phyloP scores from a whole-genome alignment of 371 early-diverging fungal species.

The Capillidium heterosporum region DNA sequence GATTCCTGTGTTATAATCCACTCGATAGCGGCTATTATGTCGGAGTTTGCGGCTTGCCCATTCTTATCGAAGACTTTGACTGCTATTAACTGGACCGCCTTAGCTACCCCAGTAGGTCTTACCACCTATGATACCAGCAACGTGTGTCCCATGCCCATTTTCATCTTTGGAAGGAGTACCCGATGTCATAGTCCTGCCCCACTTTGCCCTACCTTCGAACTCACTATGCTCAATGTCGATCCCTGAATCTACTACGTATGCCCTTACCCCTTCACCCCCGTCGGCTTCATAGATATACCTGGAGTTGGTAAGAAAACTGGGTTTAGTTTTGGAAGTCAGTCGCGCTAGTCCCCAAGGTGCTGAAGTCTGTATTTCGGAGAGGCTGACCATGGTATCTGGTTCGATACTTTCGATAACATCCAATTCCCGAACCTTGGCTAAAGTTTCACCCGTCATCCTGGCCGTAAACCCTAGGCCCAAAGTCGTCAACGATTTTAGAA shows the following conservation, averaged over 20 bases:
- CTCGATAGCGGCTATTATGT: slow-evolving; percentile 52
- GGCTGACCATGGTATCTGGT: slow-evolving; percentile 62
- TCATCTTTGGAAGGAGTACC: slow-evolving; percentile 25
- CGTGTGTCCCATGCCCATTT: slow-evolving; percentile 55
- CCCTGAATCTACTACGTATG: slow-evolving; percentile 42
- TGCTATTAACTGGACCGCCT: slow-evolving; percentile 57
- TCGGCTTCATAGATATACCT: slow-evolving; percentile 11
- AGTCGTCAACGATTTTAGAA: no score
- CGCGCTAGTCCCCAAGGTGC: slow-evolving; percentile 90
- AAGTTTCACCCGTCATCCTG: no score
- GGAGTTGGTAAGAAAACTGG: no score
- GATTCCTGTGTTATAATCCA: slow-evolving; percentile 33
- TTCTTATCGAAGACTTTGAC: slow-evolving; percentile 61
- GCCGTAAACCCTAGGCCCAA: no score
- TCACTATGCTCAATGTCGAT: slow-evolving; percentile 35
- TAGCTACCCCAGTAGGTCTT: slow-evolving; percentile 69
- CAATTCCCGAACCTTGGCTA: no score
- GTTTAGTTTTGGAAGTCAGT: slow-evolving; percentile 35
- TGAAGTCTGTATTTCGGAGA: slow-evolving; percentile 36
- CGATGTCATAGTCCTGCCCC: slow-evolving; percentile 26
- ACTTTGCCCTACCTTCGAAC: slow-evolving; percentile 41
- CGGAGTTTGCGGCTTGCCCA: slow-evolving; percentile 47
- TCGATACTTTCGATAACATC: no score
- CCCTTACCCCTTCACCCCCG: slow-evolving; percentile 24
- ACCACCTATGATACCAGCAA: slow-evolving; percentile 50